Percentiles rank a stretch among this genome's conserved stretches.
phyloP scores from a whole-genome alignment of 345 rosid genomes.

The Psidium guajava region DNA sequence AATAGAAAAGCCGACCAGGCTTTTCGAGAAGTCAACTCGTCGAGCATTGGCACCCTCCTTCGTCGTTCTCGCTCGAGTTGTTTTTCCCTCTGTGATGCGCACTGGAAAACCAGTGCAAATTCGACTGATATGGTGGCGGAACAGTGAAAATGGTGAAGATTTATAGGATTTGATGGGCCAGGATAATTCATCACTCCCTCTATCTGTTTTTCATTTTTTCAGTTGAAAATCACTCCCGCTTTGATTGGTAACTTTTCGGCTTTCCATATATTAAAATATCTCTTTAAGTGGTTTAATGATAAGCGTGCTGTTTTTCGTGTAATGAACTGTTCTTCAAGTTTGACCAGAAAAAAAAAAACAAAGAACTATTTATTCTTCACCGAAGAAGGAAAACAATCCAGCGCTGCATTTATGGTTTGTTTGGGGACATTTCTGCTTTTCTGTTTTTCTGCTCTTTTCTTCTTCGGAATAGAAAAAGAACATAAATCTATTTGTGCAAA shows the following conservation, averaged over 20 bases:
- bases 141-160: neutral
- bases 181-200: neutral
- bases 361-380: neutral
- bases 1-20: too few relatives aligned
- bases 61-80: neutral
- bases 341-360: too few relatives aligned
- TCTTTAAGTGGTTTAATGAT: neutral
- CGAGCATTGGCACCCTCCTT: conserved; percentile 4
- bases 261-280: neutral
- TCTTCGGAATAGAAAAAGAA: too few relatives aligned
- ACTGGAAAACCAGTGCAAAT: neutral
- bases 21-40: conserved; percentile 47
- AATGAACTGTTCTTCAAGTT: neutral
- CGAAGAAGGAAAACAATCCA: neutral
- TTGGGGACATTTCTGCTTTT: too few relatives aligned
- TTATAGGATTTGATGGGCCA: neutral
- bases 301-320: neutral
- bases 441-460: too few relatives aligned
- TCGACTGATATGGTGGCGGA: too few relatives aligned
- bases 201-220: too few relatives aligned
- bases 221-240: too few relatives aligned
- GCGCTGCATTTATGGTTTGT: neutral
- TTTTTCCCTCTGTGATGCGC: neutral
- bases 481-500: too few relatives aligned
- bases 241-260: neutral